phyloP scores from a whole-genome alignment of 2,329 filamentous ascomycete species.

The Fusarium oxysporum region DNA sequence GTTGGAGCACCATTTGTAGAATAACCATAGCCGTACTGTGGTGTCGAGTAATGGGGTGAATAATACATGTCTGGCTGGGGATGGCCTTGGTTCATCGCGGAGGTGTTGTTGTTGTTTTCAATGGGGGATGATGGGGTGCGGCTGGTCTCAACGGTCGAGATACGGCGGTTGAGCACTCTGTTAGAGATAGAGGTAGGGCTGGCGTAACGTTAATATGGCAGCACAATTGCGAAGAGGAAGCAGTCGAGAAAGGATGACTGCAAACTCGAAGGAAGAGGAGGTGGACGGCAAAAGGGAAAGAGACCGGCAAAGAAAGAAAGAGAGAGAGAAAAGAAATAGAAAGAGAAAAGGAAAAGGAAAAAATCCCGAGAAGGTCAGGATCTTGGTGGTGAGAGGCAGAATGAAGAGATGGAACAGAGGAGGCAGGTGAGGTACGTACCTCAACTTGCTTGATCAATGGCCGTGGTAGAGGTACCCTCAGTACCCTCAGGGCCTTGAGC shows the following conservation, averaged over 20 bases:
- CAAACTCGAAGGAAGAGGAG: slow-evolving; percentile 59
- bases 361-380: slow-evolving; percentile 42
- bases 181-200: slow-evolving; percentile 9
- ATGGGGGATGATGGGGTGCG: slow-evolving; percentile 8
- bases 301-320: slow-evolving; percentile 41
- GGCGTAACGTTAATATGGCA: slow-evolving; percentile 19
- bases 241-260: slow-evolving; percentile 65
- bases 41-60: slow-evolving; percentile 78
- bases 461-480: slow-evolving; percentile 23
- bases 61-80: slow-evolving; percentile 71
- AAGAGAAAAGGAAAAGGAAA: slow-evolving; percentile 42
- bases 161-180: background rate
- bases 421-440: slow-evolving; percentile 48
- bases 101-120: slow-evolving; percentile 45
- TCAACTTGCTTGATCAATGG: slow-evolving; percentile 13
- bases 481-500: slow-evolving; percentile 39
- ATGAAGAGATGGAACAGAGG: slow-evolving; percentile 38
- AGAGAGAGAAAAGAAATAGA: slow-evolving; percentile 41
- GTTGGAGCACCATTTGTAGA: slow-evolving; percentile 73
- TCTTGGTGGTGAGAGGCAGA: slow-evolving; percentile 47
- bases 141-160: slow-evolving; percentile 4
- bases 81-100: slow-evolving; percentile 80
- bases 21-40: slow-evolving; percentile 78
- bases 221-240: slow-evolving; percentile 54
- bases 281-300: slow-evolving; percentile 41